These are phyloP conservation scores for Populus tomentosa DNA, from an alignment of 441 rosid species.

Conservation along the genomic window DNA sequence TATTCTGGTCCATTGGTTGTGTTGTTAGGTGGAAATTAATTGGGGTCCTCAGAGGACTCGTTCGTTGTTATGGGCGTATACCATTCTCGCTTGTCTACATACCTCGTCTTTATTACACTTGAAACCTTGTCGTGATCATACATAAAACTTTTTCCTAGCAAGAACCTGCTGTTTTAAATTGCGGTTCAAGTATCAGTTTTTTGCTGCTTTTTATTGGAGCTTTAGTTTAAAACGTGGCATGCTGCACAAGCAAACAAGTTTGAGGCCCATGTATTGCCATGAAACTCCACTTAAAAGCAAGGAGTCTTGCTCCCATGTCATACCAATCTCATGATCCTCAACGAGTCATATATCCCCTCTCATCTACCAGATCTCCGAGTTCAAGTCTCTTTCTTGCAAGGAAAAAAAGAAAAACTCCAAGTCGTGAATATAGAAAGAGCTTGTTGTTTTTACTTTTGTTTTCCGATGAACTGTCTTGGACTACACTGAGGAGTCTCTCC, in stretches of 20 bases:
- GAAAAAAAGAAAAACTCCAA: too few relatives aligned
- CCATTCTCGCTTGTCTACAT: not conserved
- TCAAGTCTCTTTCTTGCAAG: not conserved
- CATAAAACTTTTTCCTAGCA: not conserved
- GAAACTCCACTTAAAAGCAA: not conserved
- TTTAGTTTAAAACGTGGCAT: too few relatives aligned
- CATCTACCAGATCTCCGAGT: not conserved
- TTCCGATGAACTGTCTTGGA: too few relatives aligned
- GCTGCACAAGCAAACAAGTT: too few relatives aligned
- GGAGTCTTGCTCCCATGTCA: not conserved
- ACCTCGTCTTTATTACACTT: not conserved
- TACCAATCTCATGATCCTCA: not conserved
- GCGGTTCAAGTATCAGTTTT: too few relatives aligned
- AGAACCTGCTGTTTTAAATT: not conserved
- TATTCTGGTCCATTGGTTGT: not conserved
- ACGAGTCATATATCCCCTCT: not conserved
- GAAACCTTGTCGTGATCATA: not conserved
- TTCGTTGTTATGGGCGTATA: not conserved
- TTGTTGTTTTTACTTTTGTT: too few relatives aligned
- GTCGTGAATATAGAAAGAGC: too few relatives aligned
- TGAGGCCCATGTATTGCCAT: not conserved
- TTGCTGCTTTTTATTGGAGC: too few relatives aligned
- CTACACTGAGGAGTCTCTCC: too few relatives aligned
- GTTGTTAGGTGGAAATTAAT: constrained; percentile 19
- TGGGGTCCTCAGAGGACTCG: not conserved